These are phyloP conservation scores for Dictyostelium firmibasis DNA, from an alignment of 78 protist species.

Conservation along the genomic window DNA sequence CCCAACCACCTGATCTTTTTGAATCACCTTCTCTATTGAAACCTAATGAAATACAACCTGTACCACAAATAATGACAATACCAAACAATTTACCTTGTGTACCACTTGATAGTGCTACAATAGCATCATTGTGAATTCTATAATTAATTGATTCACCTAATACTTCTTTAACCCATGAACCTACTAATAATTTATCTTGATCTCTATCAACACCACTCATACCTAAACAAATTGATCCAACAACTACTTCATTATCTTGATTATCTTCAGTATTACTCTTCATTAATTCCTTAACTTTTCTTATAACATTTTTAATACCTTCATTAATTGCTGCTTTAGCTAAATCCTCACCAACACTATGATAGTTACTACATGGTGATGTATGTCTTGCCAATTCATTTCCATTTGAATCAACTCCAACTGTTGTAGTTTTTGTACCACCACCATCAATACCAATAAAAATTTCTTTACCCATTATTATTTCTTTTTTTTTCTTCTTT, in stretches of 20 bases:
- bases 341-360: slow-evolving; percentile 75
- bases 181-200: slow-evolving; percentile 27
- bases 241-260: neutral
- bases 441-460: slow-evolving; percentile 81
- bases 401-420: slow-evolving; percentile 49
- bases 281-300: neutral
- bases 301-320: slow-evolving; percentile 6
- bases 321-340: slow-evolving; percentile 53
- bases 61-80: slow-evolving; percentile 71
- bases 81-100: slow-evolving; percentile 63
- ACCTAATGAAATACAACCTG: slow-evolving; percentile 68
- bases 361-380: slow-evolving; percentile 36
- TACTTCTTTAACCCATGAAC: slow-evolving; percentile 17
- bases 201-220: slow-evolving; percentile 80
- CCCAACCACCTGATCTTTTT: slow-evolving; percentile 60
- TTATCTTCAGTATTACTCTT: neutral
- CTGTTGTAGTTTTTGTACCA: slow-evolving; percentile 72
- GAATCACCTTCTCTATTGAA: slow-evolving; percentile 15
- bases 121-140: slow-evolving; percentile 45
- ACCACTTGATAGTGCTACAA: slow-evolving; percentile 41
- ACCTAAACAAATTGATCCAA: slow-evolving; percentile 46
- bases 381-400: slow-evolving; percentile 22
- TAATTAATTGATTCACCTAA: neutral
- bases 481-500: neutral
- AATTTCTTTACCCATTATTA: neutral